phyloP scores from a whole-genome alignment of 805 yeast species.

The Diddensiella caesifluorescens region DNA sequence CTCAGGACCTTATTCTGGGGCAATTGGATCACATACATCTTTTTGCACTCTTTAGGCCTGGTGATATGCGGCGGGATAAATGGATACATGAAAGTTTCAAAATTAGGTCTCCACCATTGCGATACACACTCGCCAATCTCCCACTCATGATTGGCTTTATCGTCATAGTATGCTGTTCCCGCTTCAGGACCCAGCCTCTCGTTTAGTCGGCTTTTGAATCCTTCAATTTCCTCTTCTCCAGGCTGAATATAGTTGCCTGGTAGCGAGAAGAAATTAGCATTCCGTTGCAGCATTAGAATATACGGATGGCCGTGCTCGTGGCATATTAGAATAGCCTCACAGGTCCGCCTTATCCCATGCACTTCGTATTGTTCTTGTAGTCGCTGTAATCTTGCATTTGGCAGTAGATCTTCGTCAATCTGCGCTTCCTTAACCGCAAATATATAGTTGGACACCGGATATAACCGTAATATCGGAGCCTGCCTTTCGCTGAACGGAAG shows the following conservation, averaged over 20 bases:
- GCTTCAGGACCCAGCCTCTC: slow-evolving; percentile 22
- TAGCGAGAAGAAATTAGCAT: slow-evolving; percentile 27
- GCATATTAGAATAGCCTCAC: slow-evolving; percentile 30
- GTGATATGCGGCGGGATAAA: slow-evolving; percentile 34
- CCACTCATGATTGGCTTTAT: slow-evolving; percentile 25
- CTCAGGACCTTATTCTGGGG: slow-evolving; percentile 26
- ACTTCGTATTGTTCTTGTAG: slow-evolving; percentile 28
- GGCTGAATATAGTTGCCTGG: slow-evolving; percentile 25
- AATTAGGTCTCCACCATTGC: slow-evolving; percentile 35
- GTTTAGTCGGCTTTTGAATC: slow-evolving; percentile 22
- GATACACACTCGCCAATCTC: slow-evolving; percentile 31
- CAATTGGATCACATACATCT: slow-evolving; percentile 28
- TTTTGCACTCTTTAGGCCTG: slow-evolving; percentile 33
- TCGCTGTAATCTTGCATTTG: slow-evolving; percentile 21
- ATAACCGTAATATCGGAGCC: slow-evolving; percentile 25
- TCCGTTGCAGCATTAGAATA: slow-evolving; percentile 26
- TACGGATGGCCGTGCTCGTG: slow-evolving; percentile 34
- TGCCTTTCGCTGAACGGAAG: slow-evolving; percentile 22
- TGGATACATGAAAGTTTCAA: slow-evolving; percentile 31
- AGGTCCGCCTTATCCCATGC: slow-evolving; percentile 30
- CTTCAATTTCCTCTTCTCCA: slow-evolving; percentile 29
- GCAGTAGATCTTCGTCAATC: slow-evolving; percentile 30
- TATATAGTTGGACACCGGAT: slow-evolving; percentile 31
- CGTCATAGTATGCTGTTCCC: slow-evolving; percentile 15
- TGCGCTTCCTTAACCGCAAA: slow-evolving; percentile 30